Conservation (phyloP, 129 eudicot species). For the Flaveria bidentis region DNA sequence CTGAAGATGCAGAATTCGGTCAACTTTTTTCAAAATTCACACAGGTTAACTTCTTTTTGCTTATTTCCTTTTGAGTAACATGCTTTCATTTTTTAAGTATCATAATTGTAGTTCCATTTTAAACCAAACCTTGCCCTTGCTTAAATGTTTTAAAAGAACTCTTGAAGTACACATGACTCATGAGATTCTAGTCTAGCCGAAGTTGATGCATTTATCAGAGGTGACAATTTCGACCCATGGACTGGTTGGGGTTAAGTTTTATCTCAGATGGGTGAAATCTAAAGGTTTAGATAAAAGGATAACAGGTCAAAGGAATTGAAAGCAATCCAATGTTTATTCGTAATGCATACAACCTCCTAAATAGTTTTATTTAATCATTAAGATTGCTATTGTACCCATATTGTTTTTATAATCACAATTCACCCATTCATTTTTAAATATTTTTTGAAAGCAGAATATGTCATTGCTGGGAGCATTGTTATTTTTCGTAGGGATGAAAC, state of each 20-base stretch:
- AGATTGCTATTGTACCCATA: neutral
- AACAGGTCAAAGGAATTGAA: neutral
- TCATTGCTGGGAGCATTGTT: slow-evolving; percentile 46
- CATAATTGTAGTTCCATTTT: neutral
- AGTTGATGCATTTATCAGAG: neutral
- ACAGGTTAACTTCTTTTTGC: slow-evolving; percentile 26
- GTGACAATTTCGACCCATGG: neutral
- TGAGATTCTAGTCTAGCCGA: neutral
- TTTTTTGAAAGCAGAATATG: slow-evolving; percentile 38
- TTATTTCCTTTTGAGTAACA: neutral
- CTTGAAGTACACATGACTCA: neutral
- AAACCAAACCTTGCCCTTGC: neutral
- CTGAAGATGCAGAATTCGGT: slow-evolving; percentile 34
- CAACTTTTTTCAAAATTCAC: slow-evolving; percentile 38
- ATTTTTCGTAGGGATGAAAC: slow-evolving; percentile 48
- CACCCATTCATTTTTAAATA: neutral
- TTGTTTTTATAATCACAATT: neutral
- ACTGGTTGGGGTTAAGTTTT: neutral
- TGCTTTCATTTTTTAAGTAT: neutral
- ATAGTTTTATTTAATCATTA: neutral
- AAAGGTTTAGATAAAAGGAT: neutral
- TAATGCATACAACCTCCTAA: neutral
- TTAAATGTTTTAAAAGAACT: neutral
- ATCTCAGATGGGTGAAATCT: neutral
- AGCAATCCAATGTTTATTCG: neutral